These are phyloP conservation scores for Larix kaempferi DNA, from an alignment of 75 land plant species.

Conservation along the genomic window DNA sequence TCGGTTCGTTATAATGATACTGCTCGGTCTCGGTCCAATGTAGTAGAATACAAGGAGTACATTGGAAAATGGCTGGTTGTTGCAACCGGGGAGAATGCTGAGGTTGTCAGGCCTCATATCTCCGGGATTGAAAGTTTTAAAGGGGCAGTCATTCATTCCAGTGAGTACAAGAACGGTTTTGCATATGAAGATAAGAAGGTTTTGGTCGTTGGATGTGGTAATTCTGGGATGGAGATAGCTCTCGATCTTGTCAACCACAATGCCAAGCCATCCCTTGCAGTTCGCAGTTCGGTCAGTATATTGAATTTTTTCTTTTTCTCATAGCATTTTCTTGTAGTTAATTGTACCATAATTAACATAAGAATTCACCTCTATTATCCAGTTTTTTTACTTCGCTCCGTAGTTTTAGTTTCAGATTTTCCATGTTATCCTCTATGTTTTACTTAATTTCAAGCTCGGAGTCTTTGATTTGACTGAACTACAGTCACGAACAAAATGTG, in stretches of 20 bases:
- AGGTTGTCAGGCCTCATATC: conserved; percentile 30
- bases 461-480: no score
- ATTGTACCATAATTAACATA: no score
- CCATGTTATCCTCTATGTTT: no score
- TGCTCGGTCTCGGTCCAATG: no score
- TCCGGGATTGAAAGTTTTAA: conserved; percentile 25
- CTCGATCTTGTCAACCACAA: conserved; percentile 49
- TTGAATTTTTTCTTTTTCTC: not conserved
- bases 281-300: conserved; percentile 49
- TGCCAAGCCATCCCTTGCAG: conserved; percentile 54
- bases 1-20: not conserved
- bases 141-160: conserved; percentile 28
- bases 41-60: conserved; percentile 15
- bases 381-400: no score
- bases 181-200: conserved; percentile 28
- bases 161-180: conserved; percentile 23
- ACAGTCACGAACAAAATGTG: no score
- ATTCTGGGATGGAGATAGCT: conserved; percentile 76
- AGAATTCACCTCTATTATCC: no score
- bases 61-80: conserved; percentile 43
- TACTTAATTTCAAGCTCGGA: no score
- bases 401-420: no score
- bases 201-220: conserved; percentile 72
- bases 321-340: no score
- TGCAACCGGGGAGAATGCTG: conserved; percentile 60